Evolutionary conservation across 805 yeast genomes (phyloP).

Genomic region (Brettanomyces anomalus): DNA sequence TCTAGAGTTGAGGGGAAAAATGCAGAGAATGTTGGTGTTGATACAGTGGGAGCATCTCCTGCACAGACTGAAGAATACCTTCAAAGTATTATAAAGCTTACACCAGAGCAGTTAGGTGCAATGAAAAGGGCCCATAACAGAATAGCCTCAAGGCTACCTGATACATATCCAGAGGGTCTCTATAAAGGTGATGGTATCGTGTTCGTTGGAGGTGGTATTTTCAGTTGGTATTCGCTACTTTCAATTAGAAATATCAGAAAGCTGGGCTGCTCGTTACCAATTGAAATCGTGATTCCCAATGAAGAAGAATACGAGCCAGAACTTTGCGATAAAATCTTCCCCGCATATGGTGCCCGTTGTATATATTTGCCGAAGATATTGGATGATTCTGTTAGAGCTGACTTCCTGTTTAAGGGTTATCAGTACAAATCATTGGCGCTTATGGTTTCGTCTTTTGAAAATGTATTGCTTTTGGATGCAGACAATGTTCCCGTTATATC

Average conservation of each 20-base stretch:
- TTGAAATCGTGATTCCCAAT: constrained; percentile 74
- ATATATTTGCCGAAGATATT: constrained; percentile 48
- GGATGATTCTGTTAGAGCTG: constrained; percentile 34
- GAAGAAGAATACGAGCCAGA: constrained; percentile 61
- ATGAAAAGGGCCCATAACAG: constrained; percentile 39
- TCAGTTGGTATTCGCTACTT: constrained; percentile 58
- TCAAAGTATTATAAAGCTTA: not conserved
- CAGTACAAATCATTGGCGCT: constrained; percentile 23
- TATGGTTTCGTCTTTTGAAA: constrained; percentile 33
- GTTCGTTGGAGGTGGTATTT: constrained; percentile 72
- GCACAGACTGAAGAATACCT: constrained; percentile 1
- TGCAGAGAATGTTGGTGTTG: constrained; percentile 1
- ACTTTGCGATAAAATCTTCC: constrained; percentile 53
- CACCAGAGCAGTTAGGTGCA: constrained; percentile 19
- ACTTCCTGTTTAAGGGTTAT: constrained; percentile 8
- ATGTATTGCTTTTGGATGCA: constrained; percentile 33
- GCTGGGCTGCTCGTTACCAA: constrained; percentile 58
- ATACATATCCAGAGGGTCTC: constrained; percentile 1
- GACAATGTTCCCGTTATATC: constrained; percentile 32
- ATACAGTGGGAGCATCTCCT: not conserved
- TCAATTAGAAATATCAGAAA: constrained; percentile 55
- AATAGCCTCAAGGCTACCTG: constrained; percentile 34
- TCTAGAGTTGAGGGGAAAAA: not conserved
- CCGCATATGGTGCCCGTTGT: constrained; percentile 55
- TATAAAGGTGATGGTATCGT: constrained; percentile 37